A percentile compares a stretch with the other conserved stretches of the same genome.
phyloP scores from a whole-genome alignment of 2,329 filamentous ascomycete species.

The Xylaria sp. region DNA sequence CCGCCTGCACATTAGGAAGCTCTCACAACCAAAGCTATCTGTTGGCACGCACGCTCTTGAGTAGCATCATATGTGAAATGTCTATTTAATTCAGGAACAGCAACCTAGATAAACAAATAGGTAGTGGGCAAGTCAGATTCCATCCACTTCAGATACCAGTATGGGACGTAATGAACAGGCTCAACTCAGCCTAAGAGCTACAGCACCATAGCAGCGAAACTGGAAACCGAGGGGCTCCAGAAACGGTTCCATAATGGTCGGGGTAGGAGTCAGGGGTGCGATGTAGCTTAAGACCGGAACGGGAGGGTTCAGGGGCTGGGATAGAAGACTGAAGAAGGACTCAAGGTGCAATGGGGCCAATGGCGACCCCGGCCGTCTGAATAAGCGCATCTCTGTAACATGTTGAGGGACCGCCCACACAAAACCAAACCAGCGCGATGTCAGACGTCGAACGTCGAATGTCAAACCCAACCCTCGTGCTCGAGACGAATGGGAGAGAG shows the following conservation, averaged over 20 bases:
- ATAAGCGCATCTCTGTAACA: slow-evolving; percentile 55
- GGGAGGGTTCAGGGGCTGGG: slow-evolving; percentile 35
- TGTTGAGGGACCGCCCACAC: slow-evolving; percentile 53
- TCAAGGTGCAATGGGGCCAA: slow-evolving; percentile 50
- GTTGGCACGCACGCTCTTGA: background rate
- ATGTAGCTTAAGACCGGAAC: slow-evolving; percentile 14
- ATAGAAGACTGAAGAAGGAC: slow-evolving; percentile 26
- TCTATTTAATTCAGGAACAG: background rate
- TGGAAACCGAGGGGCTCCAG: slow-evolving; percentile 40
- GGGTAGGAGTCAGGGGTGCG: slow-evolving; percentile 25
- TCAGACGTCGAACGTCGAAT: slow-evolving; percentile 56
- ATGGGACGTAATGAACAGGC: background rate
- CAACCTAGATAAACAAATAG: background rate
- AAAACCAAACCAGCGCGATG: slow-evolving; percentile 51
- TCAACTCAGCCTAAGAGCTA: slow-evolving; percentile 5
- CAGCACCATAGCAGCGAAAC: slow-evolving; percentile 30
- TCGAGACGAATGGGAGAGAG: slow-evolving; percentile 29
- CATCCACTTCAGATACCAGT: background rate
- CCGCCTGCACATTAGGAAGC: background rate
- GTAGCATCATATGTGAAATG: too few species aligned
- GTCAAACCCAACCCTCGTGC: slow-evolving; percentile 38
- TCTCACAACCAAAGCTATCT: background rate
- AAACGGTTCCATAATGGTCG: slow-evolving; percentile 44
- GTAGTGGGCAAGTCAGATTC: background rate
- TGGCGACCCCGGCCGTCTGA: slow-evolving; percentile 42